Percentiles rank a stretch among this genome's conserved stretches.
These are phyloP conservation scores for Rhizopogon rudus DNA, from an alignment of 768 basidiomycete species.

Conservation along the genomic window DNA sequence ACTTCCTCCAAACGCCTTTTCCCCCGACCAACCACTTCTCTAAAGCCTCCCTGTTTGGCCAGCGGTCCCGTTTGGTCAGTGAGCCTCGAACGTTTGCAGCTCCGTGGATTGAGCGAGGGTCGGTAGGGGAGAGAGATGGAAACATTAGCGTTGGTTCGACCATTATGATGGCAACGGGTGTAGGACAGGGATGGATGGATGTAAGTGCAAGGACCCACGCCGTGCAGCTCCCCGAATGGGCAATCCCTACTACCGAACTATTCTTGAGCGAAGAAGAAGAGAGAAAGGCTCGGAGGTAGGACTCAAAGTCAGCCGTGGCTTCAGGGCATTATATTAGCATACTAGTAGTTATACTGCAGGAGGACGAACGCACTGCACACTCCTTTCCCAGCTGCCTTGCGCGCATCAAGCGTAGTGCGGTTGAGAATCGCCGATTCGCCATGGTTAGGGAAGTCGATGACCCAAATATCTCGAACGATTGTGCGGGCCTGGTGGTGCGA, in stretches of 20 bases:
- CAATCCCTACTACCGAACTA: constrained; percentile 20
- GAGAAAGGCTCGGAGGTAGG: constrained; percentile 21
- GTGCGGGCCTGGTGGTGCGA: neutral
- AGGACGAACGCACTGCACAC: constrained; percentile 16
- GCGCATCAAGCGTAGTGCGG: constrained; percentile 18
- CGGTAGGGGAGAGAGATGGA: constrained; percentile 19
- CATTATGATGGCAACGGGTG: constrained; percentile 14
- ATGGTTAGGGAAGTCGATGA: constrained; percentile 31
- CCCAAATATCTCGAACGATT: constrained; percentile 28
- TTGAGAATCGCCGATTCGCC: constrained; percentile 30
- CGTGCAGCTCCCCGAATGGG: constrained; percentile 25
- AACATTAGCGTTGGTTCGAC: constrained; percentile 30
- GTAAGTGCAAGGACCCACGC: constrained; percentile 5
- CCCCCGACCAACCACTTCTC: constrained; percentile 12
- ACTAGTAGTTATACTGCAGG: neutral
- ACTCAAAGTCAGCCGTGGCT: constrained; percentile 19
- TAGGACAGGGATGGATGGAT: neutral
- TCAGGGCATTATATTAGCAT: neutral
- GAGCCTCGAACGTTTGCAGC: constrained; percentile 25
- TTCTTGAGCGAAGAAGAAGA: constrained; percentile 17
- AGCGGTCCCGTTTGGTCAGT: constrained; percentile 20
- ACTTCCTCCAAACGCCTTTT: neutral
- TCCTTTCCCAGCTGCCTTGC: constrained; percentile 13
- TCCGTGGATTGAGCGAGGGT: constrained; percentile 23
- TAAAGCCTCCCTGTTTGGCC: constrained; percentile 18